Percentiles rank a stretch among this genome's conserved stretches.
phyloP scores from a whole-genome alignment of 805 yeast species.

The Saccharomyces paradoxus region DNA sequence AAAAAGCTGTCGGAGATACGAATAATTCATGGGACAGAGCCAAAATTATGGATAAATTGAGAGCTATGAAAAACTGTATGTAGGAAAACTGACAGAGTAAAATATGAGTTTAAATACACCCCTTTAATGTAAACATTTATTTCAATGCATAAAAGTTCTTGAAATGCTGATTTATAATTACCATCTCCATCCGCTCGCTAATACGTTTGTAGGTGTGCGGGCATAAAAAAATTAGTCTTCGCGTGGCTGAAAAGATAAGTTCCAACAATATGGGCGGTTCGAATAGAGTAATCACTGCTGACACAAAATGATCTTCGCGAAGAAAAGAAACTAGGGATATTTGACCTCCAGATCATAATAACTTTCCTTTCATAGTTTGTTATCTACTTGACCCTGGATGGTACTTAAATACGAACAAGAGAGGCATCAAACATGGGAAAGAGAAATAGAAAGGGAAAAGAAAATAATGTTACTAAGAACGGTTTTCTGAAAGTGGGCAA shows the following conservation, averaged over 20 bases:
- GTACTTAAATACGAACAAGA: background rate
- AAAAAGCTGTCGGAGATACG: constrained; percentile 47
- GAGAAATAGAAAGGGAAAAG: background rate
- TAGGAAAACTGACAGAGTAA: constrained; percentile 12
- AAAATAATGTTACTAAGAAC: background rate
- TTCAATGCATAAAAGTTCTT: background rate
- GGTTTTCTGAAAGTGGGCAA: background rate
- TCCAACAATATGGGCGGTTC: constrained; percentile 4
- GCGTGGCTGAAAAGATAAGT: background rate
- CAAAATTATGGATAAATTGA: constrained; percentile 62
- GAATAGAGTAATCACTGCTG: background rate
- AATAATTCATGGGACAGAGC: constrained; percentile 31
- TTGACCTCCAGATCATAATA: background rate
- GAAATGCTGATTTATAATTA: background rate
- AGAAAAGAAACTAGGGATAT: background rate
- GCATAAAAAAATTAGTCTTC: background rate
- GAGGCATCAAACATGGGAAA: background rate
- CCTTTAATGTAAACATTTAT: background rate
- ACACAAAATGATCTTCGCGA: background rate
- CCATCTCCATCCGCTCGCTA: background rate
- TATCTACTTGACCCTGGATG: background rate
- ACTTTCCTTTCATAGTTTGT: background rate
- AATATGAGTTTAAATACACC: background rate
- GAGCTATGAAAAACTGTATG: constrained; percentile 66
- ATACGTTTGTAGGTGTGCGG: background rate